Base-by-base conservation (phyloP, 208 protist genomes). In the Trypanosomatidae sp. region DNA sequence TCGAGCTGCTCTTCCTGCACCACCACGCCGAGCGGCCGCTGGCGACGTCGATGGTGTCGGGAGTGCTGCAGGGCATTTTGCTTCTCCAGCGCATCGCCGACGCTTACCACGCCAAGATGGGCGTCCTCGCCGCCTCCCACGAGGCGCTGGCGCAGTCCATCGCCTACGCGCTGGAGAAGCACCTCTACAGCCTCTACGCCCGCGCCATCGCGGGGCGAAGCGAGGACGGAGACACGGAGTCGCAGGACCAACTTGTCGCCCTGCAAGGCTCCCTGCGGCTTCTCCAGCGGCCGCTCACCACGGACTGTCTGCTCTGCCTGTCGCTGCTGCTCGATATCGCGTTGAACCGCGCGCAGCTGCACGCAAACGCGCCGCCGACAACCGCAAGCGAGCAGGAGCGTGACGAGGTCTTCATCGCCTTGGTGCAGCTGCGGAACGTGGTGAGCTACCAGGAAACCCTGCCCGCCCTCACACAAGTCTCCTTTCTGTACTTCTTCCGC, bases 401-500 rank as follows among this genome's bases (percentile, higher is more conserved):
- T 12, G 87, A 94, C 47, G 84, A 88, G 19, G 69, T 89, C 47
- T 76, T 88, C 55, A 78, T 84, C 30, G 82, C 92, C 2, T 69
- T 98, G n/a, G 74, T 79, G 8, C 79, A 92, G 71, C 84, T 99
- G 15, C 69, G 90, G 39, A 78, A 86, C n/a, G 49, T 98, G 3
- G 49, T 76, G 4, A 74, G 81, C 30, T 87, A 95, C 58, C 81
- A 94, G 69, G 47, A 62, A 12, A 46, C 36, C 2, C 55, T 98
- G 22, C 56, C 71, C n/a, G n/a, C n/a, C n/a, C n/a, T n/a, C n/a
- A n/a, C n/a, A n/a, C n/a, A n/a, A n/a, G n/a, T n/a, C n/a, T 80
- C 82, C 25, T 98, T 98, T 66, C 50, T 99, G n/a, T n/a, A n/a
- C 3, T 99, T 94, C 72, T 98, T 97, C 64, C 82, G 90, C 36